Conservation (phyloP, 1,284 basidiomycete species). For the Malassezia sp. region DNA sequence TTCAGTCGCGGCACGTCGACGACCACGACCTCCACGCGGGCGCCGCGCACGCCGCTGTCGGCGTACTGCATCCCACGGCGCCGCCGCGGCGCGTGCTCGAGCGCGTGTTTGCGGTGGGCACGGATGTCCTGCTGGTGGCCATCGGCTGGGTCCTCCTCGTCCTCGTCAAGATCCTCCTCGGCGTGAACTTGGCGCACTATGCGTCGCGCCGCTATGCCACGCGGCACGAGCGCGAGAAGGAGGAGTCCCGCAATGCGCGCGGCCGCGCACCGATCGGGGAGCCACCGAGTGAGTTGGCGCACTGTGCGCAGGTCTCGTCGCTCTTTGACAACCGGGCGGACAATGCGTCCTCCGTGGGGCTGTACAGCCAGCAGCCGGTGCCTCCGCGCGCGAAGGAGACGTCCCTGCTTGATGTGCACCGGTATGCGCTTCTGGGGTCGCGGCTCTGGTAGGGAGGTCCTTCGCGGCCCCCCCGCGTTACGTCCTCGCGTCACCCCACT, state of each 20-base stretch:
- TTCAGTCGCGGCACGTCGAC: slow-evolving; percentile 32
- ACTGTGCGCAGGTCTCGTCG: slow-evolving; percentile 12
- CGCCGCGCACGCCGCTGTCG: neutral
- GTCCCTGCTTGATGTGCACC: slow-evolving; percentile 36
- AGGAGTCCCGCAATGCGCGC: slow-evolving; percentile 36
- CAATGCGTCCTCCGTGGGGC: slow-evolving; percentile 27
- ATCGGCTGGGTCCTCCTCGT: slow-evolving; percentile 20
- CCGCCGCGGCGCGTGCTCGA: neutral
- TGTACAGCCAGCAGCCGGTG: slow-evolving; percentile 24
- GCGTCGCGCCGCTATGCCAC: slow-evolving; percentile 35
- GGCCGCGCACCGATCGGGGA: slow-evolving; percentile 39
- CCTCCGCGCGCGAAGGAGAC: slow-evolving; percentile 11
- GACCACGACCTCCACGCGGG: neutral
- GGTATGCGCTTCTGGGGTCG: slow-evolving; percentile 39
- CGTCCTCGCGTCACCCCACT: too few species aligned
- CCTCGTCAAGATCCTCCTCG: slow-evolving; percentile 39
- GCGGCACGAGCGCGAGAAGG: slow-evolving; percentile 30
- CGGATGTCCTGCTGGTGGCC: neutral
- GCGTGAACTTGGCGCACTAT: slow-evolving; percentile 34
- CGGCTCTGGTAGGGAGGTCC: slow-evolving; percentile 41
- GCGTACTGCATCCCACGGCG: neutral
- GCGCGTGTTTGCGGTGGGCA: neutral
- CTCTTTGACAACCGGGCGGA: slow-evolving; percentile 33
- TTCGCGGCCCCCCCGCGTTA: too few species aligned
- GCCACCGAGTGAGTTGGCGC: slow-evolving; percentile 22